Percentiles rank a stretch among this genome's conserved stretches.
phyloP scores from a whole-genome alignment of 2,329 filamentous ascomycete species.

The Corinectria fuckeliana region DNA sequence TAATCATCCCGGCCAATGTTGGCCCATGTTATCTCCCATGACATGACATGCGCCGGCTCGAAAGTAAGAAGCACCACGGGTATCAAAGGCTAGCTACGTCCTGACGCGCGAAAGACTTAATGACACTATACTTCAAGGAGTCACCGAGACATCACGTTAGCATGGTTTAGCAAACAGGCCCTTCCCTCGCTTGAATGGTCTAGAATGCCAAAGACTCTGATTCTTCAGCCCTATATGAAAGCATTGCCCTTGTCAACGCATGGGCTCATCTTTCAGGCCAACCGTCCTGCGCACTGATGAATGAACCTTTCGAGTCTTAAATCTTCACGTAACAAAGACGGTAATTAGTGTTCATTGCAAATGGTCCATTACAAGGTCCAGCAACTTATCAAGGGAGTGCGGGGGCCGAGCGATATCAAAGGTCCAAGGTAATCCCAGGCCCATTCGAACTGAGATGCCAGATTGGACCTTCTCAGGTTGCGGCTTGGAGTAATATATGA shows the following conservation, averaged over 20 bases:
- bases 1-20: too few species aligned
- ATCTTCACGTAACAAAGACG: not conserved
- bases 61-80: too few species aligned
- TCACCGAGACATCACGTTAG: not conserved
- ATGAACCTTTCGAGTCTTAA: not conserved
- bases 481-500: not conserved
- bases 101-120: not conserved
- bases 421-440: conserved; percentile 1
- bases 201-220: not conserved
- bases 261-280: conserved; percentile 9
- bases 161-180: not conserved
- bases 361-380: not conserved
- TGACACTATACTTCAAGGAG: not conserved
- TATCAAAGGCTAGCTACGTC: too few species aligned
- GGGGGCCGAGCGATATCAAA: not conserved
- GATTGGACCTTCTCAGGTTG: not conserved
- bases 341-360: conserved; percentile 4
- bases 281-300: not conserved
- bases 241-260: not conserved
- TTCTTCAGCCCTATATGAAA: conserved; percentile 15
- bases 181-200: not conserved
- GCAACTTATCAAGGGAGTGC: conserved; percentile 5
- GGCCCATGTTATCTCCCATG: too few species aligned
- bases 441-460: not conserved
- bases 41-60: too few species aligned